A percentile compares a stretch with the other conserved stretches of the same genome.
Evolutionary conservation across 1,284 basidiomycete species (phyloP).

Genomic region (Anthracocystis setariae): DNA sequence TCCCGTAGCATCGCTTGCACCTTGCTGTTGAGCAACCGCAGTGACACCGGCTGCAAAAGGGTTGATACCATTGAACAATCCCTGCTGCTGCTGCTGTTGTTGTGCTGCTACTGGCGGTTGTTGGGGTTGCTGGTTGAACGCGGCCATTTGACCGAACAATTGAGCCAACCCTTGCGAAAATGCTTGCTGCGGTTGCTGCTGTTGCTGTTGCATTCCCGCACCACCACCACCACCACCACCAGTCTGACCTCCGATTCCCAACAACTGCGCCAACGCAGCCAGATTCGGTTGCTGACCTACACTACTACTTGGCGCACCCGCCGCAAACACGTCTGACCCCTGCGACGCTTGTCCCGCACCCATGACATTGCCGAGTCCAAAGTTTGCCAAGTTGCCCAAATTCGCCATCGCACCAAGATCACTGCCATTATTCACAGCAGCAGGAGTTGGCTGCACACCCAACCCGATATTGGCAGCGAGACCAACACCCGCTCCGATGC

Average conservation of each 20-base stretch:
- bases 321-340: no score
- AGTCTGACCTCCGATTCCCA: constrained; percentile 25
- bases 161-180: constrained; percentile 15
- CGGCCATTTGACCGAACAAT: constrained; percentile 9
- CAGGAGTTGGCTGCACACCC: not conserved
- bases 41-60: constrained; percentile 3
- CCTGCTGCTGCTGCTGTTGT: constrained; percentile 18
- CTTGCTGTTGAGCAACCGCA: constrained; percentile 8
- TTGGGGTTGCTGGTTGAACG: not conserved
- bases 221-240: constrained; percentile 1
- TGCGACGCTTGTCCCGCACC: constrained; percentile 6
- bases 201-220: constrained; percentile 11
- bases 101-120: constrained; percentile 1
- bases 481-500: constrained; percentile 7
- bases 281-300: constrained; percentile 26
- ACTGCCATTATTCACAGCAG: not conserved
- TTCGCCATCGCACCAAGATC: not conserved
- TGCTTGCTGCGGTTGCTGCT: constrained; percentile 14
- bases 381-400: constrained; percentile 14
- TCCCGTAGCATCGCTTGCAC: not conserved
- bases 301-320: not conserved
- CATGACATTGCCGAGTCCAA: constrained; percentile 12
- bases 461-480: not conserved
- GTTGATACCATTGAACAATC: not conserved
- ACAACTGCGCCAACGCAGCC: constrained; percentile 21